Conservation (phyloP, 352 stramenopile genomes). For the Globisporangium solare region DNA sequence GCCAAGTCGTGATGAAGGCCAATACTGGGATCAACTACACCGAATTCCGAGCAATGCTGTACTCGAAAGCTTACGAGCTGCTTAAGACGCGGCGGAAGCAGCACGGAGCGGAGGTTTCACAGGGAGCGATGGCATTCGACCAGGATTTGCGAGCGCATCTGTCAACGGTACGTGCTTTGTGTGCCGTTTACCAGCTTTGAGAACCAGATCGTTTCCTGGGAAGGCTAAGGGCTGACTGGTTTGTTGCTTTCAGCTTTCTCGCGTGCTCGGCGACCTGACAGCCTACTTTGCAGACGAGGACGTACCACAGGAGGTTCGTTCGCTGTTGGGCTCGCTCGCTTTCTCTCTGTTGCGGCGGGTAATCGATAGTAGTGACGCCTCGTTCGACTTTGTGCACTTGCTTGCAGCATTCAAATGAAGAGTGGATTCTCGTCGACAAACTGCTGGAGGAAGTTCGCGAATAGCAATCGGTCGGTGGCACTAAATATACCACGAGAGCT, state of each 20-base stretch:
- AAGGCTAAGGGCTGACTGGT: background rate
- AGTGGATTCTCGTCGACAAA: constrained; percentile 21
- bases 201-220: background rate
- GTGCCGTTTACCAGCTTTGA: background rate
- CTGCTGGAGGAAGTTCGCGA: constrained; percentile 9
- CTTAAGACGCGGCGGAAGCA: background rate
- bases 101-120: background rate
- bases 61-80: constrained; percentile 41
- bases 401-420: background rate
- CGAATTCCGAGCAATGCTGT: constrained; percentile 57
- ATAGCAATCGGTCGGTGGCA: background rate
- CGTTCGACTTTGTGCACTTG: no score
- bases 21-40: constrained; percentile 78
- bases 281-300: constrained; percentile 1
- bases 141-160: background rate
- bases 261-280: constrained; percentile 5
- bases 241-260: background rate
- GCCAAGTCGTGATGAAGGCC: constrained; percentile 67
- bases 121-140: background rate
- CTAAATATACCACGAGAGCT: background rate
- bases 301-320: constrained; percentile 1
- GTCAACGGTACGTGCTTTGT: background rate
- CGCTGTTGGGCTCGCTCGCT: background rate
- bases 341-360: background rate
- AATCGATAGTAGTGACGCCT: constrained; percentile 2